These are phyloP conservation scores for Kazachstania africana DNA, from an alignment of 805 yeast genomes.

Conservation along the genomic window DNA sequence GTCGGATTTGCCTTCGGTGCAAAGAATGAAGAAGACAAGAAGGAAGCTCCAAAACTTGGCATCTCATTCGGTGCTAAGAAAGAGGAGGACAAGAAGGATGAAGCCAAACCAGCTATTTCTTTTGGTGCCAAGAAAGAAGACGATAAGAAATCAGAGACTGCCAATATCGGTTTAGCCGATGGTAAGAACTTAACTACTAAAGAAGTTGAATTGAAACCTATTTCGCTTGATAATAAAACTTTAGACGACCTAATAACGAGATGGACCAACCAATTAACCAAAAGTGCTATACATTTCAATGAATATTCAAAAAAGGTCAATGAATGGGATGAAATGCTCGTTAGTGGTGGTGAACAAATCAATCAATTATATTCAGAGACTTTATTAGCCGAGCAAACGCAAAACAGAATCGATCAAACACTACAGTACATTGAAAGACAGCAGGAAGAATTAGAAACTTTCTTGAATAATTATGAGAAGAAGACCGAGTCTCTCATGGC, in stretches of 20 bases:
- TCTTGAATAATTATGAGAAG: conserved; percentile 68
- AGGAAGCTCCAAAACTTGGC: conserved; percentile 3
- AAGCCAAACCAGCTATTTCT: conserved; percentile 4
- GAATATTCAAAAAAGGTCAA: conserved; percentile 62
- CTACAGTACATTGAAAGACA: conserved; percentile 78
- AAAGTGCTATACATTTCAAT: conserved; percentile 63
- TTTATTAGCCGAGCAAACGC: conserved; percentile 73
- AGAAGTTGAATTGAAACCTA: conserved; percentile 51
- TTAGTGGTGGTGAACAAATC: conserved; percentile 77
- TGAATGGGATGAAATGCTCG: conserved; percentile 77
- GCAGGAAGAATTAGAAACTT: conserved; percentile 78
- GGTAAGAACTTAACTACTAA: conserved; percentile 27
- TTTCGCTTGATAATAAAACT: conserved; percentile 80
- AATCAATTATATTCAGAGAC: conserved; percentile 68
- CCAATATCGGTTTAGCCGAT: conserved; percentile 4
- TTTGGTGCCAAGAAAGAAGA: conserved; percentile 11
- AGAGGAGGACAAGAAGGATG: conserved; percentile 4
- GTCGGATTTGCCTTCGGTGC: conserved; percentile 13
- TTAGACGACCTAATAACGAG: conserved; percentile 83
- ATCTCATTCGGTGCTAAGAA: conserved; percentile 21
- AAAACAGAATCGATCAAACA: conserved; percentile 76
- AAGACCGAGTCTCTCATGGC: conserved; percentile 28
- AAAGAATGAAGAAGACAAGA: conserved; percentile 5
- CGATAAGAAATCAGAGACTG: conserved; percentile 5
- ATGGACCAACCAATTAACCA: conserved; percentile 81